Evolutionary conservation across 768 basidiomycete species (phyloP), one percentile per base, ranked within the genome.

Genomic region (Lentinula edodes): DNA sequence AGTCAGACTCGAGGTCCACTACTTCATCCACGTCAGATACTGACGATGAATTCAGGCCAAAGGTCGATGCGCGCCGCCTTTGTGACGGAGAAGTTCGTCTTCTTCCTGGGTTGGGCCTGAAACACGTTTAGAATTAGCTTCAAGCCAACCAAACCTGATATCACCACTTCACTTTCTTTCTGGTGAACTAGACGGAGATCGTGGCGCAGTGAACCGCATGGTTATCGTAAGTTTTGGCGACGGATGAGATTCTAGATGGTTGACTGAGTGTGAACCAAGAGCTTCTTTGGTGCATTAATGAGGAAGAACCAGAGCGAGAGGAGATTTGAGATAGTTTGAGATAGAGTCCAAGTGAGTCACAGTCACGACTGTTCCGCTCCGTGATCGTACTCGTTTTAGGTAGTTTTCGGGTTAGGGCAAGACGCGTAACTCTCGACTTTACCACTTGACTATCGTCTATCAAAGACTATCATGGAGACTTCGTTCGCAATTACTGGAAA

Each of bases 401-500:
- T 20, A 54, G 5, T n/a, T 46, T 48, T 45, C 9, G 43, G 58
- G 34, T 52, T 60, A 41, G 59, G 59, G 16, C n/a, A 32, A 50
- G 48, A 46, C 32, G 28, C 41, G 45, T 28, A 41, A 36, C 43
- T 18, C 34, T 41, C 20, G 18, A 1, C 34, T 18, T 23, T 23
- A 43, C 55, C 43, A 18, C 39, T 43, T 10, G 18, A 43, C 41
- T 39, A 15, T 23, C 39, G 43, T 56, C 38, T 41, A 66, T 52
- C 39, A 95, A 96, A 93, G 94, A 97, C 38, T 41, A 66, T 52
- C 39, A 95, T 97, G 93, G 94, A 97, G 71, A 90, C 87, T 57
- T 93, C 92, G 16, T 95, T 98, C 72, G 94, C 90, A 41, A 71
- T 98, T 59, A 91, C 85, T 43, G 95, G 95, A 54, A 96, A 97